phyloP scores from a whole-genome alignment of 768 basidiomycete species.

The Amanita pallidorosea region DNA sequence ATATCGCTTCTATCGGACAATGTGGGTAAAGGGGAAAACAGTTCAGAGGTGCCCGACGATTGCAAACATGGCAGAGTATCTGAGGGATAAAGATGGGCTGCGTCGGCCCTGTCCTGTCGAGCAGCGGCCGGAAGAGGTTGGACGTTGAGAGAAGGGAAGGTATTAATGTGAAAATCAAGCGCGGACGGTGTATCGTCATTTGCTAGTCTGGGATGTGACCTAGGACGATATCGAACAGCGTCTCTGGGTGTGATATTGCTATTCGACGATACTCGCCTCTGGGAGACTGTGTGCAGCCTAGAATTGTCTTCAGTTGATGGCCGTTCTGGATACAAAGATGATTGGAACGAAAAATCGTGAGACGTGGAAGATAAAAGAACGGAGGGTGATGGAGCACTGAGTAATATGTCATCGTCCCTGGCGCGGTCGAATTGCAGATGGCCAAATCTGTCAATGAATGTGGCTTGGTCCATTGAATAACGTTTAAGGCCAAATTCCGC shows the following conservation, averaged over 20 bases:
- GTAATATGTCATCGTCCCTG: not conserved
- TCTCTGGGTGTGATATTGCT: not conserved
- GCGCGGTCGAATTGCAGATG: not conserved
- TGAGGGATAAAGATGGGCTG: not conserved
- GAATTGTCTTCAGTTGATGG: not conserved
- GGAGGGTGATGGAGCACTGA: not conserved
- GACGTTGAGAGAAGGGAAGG: not conserved
- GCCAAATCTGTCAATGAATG: not conserved
- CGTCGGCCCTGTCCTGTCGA: not conserved
- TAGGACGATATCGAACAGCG: not conserved
- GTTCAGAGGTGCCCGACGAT: not conserved
- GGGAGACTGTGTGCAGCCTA: not conserved
- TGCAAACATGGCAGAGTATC: not conserved
- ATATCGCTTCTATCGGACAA: not conserved
- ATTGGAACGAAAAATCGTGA: not conserved
- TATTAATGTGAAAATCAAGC: constrained; percentile 5
- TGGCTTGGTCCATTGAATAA: not conserved
- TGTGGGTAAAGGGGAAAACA: not conserved
- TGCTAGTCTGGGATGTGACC: not conserved
- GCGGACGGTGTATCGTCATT: constrained; percentile 4
- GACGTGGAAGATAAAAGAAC: not conserved
- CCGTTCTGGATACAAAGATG: not conserved
- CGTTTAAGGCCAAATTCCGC: not conserved
- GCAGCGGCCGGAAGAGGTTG: not conserved
- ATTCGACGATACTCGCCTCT: not conserved